These are phyloP conservation scores for Samsoniella hepiali DNA, from an alignment of 2,329 filamentous ascomycete genomes.

Conservation along the genomic window DNA sequence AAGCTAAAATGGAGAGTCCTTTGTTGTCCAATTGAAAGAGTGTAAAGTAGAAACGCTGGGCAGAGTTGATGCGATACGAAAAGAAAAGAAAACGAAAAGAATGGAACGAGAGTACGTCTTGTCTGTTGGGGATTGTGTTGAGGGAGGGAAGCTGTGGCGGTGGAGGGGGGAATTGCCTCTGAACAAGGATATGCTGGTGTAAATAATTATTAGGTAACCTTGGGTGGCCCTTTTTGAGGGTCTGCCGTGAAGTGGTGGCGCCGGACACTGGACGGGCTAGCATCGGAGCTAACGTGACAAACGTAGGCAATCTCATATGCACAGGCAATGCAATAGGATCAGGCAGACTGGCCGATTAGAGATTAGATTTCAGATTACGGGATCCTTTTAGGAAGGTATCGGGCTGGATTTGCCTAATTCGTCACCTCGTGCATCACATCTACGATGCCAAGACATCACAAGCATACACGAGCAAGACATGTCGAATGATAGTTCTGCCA, in stretches of 20 bases:
- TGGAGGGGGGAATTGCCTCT: background rate
- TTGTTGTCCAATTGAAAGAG: background rate
- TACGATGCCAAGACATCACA: background rate
- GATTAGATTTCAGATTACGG: background rate
- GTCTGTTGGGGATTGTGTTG: background rate
- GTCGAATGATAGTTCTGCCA: background rate
- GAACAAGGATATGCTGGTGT: background rate
- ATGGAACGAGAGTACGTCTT: background rate
- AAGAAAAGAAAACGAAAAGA: background rate
- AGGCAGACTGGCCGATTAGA: background rate
- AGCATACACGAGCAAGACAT: background rate
- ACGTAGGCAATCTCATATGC: background rate
- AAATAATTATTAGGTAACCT: slow-evolving; percentile 17
- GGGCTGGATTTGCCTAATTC: background rate
- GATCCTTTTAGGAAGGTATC: background rate
- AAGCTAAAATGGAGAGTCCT: background rate
- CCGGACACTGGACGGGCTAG: background rate
- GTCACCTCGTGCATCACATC: background rate
- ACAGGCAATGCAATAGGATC: background rate
- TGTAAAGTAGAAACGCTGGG: background rate
- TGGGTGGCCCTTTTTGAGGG: background rate
- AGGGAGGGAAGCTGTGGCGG: background rate
- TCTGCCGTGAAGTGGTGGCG: background rate
- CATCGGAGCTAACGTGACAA: background rate
- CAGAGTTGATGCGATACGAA: background rate